Evolutionary conservation across 345 rosid genomes (phyloP).

Genomic region (Viola odorata): DNA sequence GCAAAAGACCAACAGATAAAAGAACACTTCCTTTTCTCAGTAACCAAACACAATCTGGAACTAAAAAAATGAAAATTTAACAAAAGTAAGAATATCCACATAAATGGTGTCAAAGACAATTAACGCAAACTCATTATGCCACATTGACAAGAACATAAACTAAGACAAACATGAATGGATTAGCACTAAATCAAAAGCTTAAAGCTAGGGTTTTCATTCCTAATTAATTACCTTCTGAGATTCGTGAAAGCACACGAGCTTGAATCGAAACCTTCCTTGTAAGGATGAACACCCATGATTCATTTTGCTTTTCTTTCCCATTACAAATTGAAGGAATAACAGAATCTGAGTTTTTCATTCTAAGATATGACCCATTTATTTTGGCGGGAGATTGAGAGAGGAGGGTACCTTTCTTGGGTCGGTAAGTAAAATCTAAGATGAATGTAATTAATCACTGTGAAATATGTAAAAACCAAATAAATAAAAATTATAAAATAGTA

Average conservation of each 20-base stretch:
- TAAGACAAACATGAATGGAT: neutral
- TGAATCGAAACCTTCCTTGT: slow-evolving; percentile 28
- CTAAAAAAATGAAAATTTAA: neutral
- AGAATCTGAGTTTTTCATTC: too few relatives aligned
- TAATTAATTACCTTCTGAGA: slow-evolving; percentile 42
- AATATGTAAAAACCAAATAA: too few relatives aligned
- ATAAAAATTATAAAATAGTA: too few relatives aligned
- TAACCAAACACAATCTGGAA: too few relatives aligned
- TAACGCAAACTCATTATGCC: neutral
- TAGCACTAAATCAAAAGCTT: neutral
- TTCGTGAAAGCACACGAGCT: slow-evolving; percentile 38
- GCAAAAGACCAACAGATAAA: neutral
- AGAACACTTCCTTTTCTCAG: neutral
- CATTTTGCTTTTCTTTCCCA: too few relatives aligned
- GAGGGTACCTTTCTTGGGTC: too few relatives aligned
- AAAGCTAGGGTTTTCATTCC: neutral
- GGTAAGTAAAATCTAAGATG: too few relatives aligned
- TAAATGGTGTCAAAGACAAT: neutral
- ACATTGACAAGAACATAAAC: neutral
- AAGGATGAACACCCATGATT: neutral
- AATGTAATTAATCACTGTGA: too few relatives aligned
- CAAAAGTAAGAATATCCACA: neutral
- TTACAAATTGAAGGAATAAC: too few relatives aligned
- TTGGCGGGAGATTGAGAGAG: too few relatives aligned
- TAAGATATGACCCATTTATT: too few relatives aligned